Evolutionary conservation across 1,284 basidiomycete genomes (phyloP).

Genomic region (Ganoderma boninense): DNA sequence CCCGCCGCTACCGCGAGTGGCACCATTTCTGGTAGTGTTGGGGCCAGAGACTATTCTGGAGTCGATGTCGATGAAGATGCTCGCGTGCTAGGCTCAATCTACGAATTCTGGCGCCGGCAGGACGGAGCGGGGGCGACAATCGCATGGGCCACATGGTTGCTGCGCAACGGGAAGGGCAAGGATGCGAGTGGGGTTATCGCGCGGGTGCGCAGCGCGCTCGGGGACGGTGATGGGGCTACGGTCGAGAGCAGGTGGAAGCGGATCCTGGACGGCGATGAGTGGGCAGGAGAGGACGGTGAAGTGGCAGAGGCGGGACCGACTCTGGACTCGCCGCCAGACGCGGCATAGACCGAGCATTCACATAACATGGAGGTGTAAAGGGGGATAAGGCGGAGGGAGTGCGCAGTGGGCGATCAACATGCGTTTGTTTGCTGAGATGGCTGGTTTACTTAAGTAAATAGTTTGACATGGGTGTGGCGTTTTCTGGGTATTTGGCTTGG

Average conservation of each 20-base stretch:
- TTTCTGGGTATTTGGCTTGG: constrained; percentile 19
- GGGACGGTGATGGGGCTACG: constrained; percentile 28
- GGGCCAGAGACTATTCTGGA: constrained; percentile 2
- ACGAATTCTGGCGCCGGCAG: constrained; percentile 51
- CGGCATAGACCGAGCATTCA: background rate
- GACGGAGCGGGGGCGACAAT: constrained; percentile 50
- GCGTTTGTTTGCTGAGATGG: constrained; percentile 10
- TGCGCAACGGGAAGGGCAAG: constrained; percentile 47
- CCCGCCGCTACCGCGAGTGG: background rate
- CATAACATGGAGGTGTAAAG: background rate
- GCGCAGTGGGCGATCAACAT: constrained; percentile 3
- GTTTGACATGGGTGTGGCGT: constrained; percentile 7
- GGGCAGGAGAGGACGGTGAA: constrained; percentile 14
- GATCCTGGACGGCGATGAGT: constrained; percentile 28
- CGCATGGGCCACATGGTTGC: constrained; percentile 57
- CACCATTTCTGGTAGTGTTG: background rate
- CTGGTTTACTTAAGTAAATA: background rate
- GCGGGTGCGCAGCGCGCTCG: constrained; percentile 34
- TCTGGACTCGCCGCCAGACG: constrained; percentile 9
- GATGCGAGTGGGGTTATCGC: constrained; percentile 37
- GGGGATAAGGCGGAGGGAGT: background rate
- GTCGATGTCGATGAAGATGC: constrained; percentile 34
- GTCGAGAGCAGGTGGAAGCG: constrained; percentile 39
- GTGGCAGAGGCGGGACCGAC: constrained; percentile 16
- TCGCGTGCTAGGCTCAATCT: constrained; percentile 47